Evolutionary conservation across 768 basidiomycete species (phyloP).

Genomic region (Gyrodon lividus): DNA sequence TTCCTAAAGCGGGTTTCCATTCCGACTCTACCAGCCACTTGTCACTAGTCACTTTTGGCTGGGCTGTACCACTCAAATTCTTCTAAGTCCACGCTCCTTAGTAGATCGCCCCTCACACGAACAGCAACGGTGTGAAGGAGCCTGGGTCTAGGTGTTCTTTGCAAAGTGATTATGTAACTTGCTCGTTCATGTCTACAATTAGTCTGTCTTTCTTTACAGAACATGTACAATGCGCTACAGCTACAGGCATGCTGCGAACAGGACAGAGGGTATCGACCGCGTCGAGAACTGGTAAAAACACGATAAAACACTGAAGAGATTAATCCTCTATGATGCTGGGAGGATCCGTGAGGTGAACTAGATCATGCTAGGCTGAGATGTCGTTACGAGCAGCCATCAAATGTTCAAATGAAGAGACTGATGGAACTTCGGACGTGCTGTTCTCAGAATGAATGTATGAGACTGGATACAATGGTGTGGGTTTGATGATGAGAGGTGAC

Average conservation of each 20-base stretch:
- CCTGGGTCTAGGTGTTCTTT: too few species aligned
- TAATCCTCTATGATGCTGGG: neutral
- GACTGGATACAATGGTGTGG: constrained; percentile 28
- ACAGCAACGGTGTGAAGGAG: too few species aligned
- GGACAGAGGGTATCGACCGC: neutral
- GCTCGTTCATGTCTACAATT: neutral
- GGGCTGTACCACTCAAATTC: too few species aligned
- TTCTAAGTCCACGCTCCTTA: too few species aligned
- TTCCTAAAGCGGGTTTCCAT: too few species aligned
- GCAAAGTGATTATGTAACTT: too few species aligned
- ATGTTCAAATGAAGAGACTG: constrained; percentile 5
- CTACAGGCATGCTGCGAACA: constrained; percentile 19
- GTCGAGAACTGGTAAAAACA: neutral
- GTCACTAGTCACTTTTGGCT: too few species aligned
- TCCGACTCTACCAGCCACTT: too few species aligned
- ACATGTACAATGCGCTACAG: neutral
- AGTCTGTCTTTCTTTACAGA: neutral
- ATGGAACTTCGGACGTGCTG: neutral
- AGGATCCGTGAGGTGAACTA: neutral
- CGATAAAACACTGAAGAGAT: constrained; percentile 6
- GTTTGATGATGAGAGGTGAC: constrained; percentile 26
- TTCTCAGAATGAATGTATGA: constrained; percentile 22
- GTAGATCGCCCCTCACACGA: too few species aligned
- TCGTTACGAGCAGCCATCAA: neutral
- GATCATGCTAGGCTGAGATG: neutral